Base-by-base conservation (phyloP, 805 yeast genomes). In the Lachancea sp. region DNA sequence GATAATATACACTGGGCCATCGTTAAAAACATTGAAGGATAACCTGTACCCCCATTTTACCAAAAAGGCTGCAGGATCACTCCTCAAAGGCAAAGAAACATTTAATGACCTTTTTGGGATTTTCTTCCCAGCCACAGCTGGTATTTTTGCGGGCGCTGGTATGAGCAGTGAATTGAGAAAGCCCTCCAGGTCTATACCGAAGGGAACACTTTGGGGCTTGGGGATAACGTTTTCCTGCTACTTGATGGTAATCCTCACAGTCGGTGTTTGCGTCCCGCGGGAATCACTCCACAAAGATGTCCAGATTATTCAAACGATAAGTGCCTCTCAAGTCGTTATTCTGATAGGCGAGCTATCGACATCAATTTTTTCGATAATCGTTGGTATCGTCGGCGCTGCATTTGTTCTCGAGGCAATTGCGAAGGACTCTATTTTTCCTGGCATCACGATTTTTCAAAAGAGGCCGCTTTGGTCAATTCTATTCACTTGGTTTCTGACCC, bases 71-170 rank as follows among this genome's bases (percentile, higher is more conserved):
- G 97, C 96, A 4, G 98, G 97, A 0, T 85, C 95, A 3, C 77
- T 80, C 21, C 48, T 71, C 19, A 49, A 60, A 7, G 64, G 65
- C 0, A 77, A 72, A 12, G 97, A 90, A 58, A 86, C 80, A 1
- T 87, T 90, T 55, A 77, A 80, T 40, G 83, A 84, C 57, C 64
- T 94, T 48, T 92, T 92, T 72, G 97, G 97, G 3, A 85, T 92
- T 33, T 87, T 92, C 59, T 92, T 92, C 67, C 97, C 98, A 8
- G 96, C 98, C 1, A 90, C 98, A 0, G 96, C 97, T 5, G 99
- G 99, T 43, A 89, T 92, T 20, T 82, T 92, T 61, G 97, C 98
- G 2, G 99, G 99, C 13, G 97, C 98, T 2, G 84, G 95, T 18
- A 92, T 92, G 99, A 87, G 96, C 29, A 97, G 98, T 15, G 96